A percentile compares a stretch with the other conserved stretches of the same genome.
Evolutionary conservation across 2,329 filamentous ascomycete genomes (phyloP).

Genomic region (Talaromyces piceae): DNA sequence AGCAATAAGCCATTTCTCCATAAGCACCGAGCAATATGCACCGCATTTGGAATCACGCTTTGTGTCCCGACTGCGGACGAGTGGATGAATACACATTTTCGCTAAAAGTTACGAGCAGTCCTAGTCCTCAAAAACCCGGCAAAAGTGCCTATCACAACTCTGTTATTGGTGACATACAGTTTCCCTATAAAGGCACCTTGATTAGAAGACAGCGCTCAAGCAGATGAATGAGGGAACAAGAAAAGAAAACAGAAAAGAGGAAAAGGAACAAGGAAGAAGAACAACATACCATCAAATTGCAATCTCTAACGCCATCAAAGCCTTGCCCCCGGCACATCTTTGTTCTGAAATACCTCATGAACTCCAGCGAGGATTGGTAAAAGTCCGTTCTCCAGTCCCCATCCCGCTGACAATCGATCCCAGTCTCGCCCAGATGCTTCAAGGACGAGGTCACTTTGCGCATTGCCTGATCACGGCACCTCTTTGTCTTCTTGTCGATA

Average conservation of each 20-base stretch:
- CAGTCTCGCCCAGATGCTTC: slow-evolving; percentile 7
- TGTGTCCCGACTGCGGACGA: too few species aligned
- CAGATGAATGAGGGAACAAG: not conserved
- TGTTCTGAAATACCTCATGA: slow-evolving; percentile 7
- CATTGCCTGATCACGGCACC: slow-evolving; percentile 6
- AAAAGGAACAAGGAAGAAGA: too few species aligned
- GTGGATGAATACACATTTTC: too few species aligned
- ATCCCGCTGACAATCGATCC: slow-evolving; percentile 8
- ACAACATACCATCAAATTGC: slow-evolving; percentile 9
- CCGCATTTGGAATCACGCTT: too few species aligned
- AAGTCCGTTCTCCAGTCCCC: slow-evolving; percentile 7
- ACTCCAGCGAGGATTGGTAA: slow-evolving; percentile 3
- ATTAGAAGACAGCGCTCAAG: not conserved
- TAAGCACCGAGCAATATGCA: not conserved
- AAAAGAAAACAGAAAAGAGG: too few species aligned
- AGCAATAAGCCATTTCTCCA: not conserved
- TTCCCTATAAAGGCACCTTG: slow-evolving; percentile 1
- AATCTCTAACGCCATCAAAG: slow-evolving; percentile 6
- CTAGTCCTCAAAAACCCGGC: too few species aligned
- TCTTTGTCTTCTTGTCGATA: slow-evolving; percentile 6
- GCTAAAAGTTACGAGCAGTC: too few species aligned
- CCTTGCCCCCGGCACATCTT: not conserved
- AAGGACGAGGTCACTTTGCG: slow-evolving; percentile 6
- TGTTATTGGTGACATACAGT: slow-evolving; percentile 5
- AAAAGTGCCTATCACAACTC: not conserved